phyloP scores from a whole-genome alignment of 2,329 filamentous ascomycete genomes.

The Colletotrichum sp. region DNA sequence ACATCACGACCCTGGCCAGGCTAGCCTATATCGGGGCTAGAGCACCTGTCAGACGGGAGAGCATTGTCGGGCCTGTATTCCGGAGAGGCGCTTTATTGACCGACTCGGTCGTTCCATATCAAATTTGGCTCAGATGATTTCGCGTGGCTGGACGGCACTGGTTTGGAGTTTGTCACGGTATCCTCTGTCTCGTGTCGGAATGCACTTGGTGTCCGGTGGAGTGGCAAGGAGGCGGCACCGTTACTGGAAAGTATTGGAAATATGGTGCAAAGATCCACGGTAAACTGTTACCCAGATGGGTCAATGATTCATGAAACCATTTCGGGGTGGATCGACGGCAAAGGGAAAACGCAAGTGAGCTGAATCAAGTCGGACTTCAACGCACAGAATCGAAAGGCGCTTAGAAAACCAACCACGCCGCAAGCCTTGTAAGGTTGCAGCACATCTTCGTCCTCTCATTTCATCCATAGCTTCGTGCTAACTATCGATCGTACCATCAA shows the following conservation, averaged over 20 bases:
- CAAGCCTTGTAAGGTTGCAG: neutral
- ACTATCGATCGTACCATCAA: neutral
- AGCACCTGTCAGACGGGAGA: neutral
- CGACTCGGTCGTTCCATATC: neutral
- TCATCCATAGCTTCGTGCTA: neutral
- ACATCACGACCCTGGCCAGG: neutral
- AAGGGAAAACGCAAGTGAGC: neutral
- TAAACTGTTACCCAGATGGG: neutral
- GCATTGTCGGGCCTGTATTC: constrained; percentile 6
- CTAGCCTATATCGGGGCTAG: neutral
- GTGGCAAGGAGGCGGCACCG: neutral
- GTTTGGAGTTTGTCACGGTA: neutral
- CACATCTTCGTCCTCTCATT: neutral
- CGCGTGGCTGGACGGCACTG: neutral
- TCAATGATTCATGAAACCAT: neutral
- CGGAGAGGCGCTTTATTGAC: neutral
- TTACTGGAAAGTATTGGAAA: neutral
- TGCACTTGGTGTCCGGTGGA: neutral
- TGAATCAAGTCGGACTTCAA: neutral
- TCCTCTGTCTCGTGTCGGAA: neutral
- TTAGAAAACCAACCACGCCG: neutral
- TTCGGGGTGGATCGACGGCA: neutral
- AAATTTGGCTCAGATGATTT: neutral
- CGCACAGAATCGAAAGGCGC: neutral
- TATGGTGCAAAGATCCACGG: neutral